Conservation (phyloP, 2,329 filamentous ascomycete species). For the Pseudogymnoascus destructans region DNA sequence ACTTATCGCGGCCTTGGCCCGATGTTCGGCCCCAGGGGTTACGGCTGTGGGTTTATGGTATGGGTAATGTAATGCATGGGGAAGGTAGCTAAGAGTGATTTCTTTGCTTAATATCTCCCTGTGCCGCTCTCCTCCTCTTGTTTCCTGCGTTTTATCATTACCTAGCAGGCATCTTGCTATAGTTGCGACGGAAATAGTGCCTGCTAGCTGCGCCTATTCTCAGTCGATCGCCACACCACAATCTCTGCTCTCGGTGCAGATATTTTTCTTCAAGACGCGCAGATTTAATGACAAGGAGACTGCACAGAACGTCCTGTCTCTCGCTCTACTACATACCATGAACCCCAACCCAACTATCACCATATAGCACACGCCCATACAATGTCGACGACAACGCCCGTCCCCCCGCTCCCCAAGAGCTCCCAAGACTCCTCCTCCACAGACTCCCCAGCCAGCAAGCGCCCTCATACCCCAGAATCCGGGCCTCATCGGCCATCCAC, state of each 20-base stretch:
- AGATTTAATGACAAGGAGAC: constrained; percentile 2
- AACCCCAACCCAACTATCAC: background rate
- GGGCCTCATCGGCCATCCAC: background rate
- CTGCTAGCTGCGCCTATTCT: background rate
- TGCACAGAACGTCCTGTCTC: background rate
- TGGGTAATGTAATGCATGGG: background rate
- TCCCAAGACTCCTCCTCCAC: background rate
- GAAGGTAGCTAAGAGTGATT: background rate
- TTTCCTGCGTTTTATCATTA: background rate
- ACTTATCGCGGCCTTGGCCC: constrained; percentile 4
- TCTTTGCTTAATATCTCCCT: background rate
- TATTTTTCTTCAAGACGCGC: background rate
- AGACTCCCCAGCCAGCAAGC: background rate
- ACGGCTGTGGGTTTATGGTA: background rate
- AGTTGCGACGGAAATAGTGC: background rate
- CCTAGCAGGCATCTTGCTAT: background rate
- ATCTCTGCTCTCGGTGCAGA: background rate
- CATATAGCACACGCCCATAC: background rate
- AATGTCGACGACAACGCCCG: background rate
- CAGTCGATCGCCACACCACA: background rate
- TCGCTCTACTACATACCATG: background rate
- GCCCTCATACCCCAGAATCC: background rate
- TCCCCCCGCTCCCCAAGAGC: background rate
- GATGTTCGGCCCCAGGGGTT: constrained; percentile 1
- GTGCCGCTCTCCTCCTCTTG: background rate